Base-by-base conservation (phyloP, 805 yeast species). In the Pichia gijzeniarum region DNA sequence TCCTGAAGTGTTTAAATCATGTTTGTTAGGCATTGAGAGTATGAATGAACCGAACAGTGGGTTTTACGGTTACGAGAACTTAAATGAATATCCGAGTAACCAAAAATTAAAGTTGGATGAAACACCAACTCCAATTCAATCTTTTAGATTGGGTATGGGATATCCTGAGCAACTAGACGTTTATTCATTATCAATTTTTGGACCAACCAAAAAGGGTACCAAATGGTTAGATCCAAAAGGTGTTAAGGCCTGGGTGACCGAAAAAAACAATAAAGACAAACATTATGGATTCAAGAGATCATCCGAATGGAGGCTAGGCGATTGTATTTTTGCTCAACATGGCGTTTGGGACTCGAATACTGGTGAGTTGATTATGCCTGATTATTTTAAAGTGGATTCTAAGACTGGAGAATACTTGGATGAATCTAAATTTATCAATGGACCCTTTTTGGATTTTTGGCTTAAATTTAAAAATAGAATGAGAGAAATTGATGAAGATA, bases 41-140 rank as follows among this genome's bases (percentile, higher is more conserved):
- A 61, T 90, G 67, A 90, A 90, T 60, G 97, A 90, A 61, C 96
- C 96, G 6, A 83, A 78, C 54, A 60, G 70, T 42, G 97, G 97
- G 0, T 73, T 80, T 43, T 71, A 83, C 35, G 95, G 93, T 0
- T 72, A 73, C 40, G 64, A 65, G 3, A 72, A 85, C 57, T 62
- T 90, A 27, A 68, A 68, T 9, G 54, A 53, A 1, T 59, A 81
- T 18, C 90, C 93, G 0, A 67, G 72, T 5, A 67, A 66, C 4
- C 86, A 85, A 56, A 81, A 81, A 45, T 71, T 91, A 40, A 74
- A 83, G 47, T 71, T 88, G 3, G 91, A 90, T 2, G 80, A 91
- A 1, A 79, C 89, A 0, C 98, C 99, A 0, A 83, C 95, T 0
- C 81, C 82, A 0, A 78, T 80, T 51, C 85, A 91, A 63, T 67